Evolutionary conservation across 148 eudicot genomes (phyloP), one percentile per base, ranked within the genome.

Genomic region (Nyssa sinensis): DNA sequence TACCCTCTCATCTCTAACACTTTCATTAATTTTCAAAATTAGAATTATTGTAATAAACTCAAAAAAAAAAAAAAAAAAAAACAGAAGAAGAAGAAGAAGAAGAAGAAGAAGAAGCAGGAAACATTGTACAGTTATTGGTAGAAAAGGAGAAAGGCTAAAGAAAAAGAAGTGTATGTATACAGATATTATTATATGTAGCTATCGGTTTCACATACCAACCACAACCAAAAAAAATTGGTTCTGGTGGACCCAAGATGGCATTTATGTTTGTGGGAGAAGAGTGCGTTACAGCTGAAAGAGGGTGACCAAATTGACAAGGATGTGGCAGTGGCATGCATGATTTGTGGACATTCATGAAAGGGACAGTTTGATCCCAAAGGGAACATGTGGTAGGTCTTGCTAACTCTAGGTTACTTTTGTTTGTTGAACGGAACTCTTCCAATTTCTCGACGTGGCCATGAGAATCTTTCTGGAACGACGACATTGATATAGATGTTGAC

Each of bases 91-190:
- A 7, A 66, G 27, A 25, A 70, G 73, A 30, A 72, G 66, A 65
- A 47, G 44, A 30, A 41, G 62, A 39, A 7, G 41, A 7, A 66
- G 27, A 25, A 70, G 73, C 37, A 72, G 66, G 64, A 47, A 57
- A 58, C 34, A 61, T 44, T 78, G 88, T 76, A 81, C 77, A 78
- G 80, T 70, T 74, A 53, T 69, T 72, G 31, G 62, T 53, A 72
- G 79, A 31, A 65, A 57, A 24, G 65, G 55, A 64, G 67, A 25
- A 21, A 25, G 63, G 35, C 44, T 69, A 24, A 3, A 34, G n/a
- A n/a, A 7, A 59, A 75, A 9, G 44, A 37, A 55, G 25, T 55
- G 73, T 66, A 21, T 31, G 66, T 76, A 63, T 34, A 76, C 66
- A 70, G 44, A 3, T 7, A 76, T 5, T 39, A 59, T 34, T 68